Conservation (phyloP, 139 green algal species). For the Chlamydomonas schloesseri region DNA sequence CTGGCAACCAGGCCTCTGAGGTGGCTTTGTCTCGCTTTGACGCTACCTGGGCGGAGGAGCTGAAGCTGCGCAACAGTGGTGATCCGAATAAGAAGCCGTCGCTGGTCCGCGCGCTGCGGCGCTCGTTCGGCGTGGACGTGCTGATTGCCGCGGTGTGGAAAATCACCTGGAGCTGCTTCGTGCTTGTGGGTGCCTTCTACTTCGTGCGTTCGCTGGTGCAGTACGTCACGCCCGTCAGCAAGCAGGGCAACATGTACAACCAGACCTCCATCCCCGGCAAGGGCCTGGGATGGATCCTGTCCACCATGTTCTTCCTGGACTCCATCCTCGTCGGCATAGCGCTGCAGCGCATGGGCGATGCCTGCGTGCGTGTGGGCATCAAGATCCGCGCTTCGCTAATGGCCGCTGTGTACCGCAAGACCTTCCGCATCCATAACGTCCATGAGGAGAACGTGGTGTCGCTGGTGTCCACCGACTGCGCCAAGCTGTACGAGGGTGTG, state of each 20-base stretch:
- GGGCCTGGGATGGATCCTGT: slow-evolving; percentile 71
- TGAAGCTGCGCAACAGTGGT: slow-evolving; percentile 51
- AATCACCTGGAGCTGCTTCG: slow-evolving; percentile 54
- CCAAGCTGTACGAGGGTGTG: slow-evolving; percentile 75
- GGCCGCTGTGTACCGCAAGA: slow-evolving; percentile 70
- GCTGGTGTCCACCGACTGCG: slow-evolving; percentile 76
- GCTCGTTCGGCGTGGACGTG: slow-evolving; percentile 55
- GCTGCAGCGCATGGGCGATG: slow-evolving; percentile 77
- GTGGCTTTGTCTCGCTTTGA: slow-evolving; percentile 51
- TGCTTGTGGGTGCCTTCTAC: slow-evolving; percentile 73
- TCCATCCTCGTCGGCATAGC: slow-evolving; percentile 67
- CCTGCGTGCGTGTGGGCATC: slow-evolving; percentile 65
- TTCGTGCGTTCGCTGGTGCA: slow-evolving; percentile 75
- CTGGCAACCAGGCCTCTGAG: slow-evolving; percentile 56
- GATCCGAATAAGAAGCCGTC: slow-evolving; percentile 59
- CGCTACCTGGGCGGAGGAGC: slow-evolving; percentile 48
- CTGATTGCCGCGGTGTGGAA: slow-evolving; percentile 59
- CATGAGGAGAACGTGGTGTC: slow-evolving; percentile 64
- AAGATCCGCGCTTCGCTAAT: slow-evolving; percentile 57
- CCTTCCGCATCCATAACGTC: slow-evolving; percentile 48
- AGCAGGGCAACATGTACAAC: slow-evolving; percentile 56
- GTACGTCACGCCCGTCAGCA: slow-evolving; percentile 54
- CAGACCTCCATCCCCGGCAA: slow-evolving; percentile 40
- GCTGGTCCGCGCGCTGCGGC: slow-evolving; percentile 48
- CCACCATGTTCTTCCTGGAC: slow-evolving; percentile 70